A percentile compares a stretch with the other conserved stretches of the same genome.
Conservation (phyloP, 768 basidiomycete genomes). For the Tricholoma hemisulphureum region DNA sequence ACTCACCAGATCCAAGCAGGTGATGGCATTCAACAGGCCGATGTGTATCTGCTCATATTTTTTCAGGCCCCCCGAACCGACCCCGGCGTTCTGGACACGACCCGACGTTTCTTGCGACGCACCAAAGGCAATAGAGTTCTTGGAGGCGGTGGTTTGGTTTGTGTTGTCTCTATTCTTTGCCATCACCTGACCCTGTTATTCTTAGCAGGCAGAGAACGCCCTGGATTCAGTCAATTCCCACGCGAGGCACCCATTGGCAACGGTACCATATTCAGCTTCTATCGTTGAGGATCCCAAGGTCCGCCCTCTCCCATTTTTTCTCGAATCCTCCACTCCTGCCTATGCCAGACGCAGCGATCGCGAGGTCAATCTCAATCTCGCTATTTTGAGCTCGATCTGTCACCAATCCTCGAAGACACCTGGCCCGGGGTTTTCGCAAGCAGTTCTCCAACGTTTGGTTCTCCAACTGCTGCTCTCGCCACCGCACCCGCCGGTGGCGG, state of each 20-base stretch:
- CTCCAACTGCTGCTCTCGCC: background rate
- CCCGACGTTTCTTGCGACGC: constrained; percentile 4
- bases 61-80: background rate
- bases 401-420: constrained; percentile 38
- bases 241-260: background rate
- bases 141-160: background rate
- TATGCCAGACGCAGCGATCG: constrained; percentile 1
- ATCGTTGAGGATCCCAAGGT: background rate
- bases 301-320: background rate
- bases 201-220: background rate
- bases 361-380: constrained; percentile 13
- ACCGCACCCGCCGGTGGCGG: background rate
- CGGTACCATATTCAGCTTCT: background rate
- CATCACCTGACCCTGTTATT: no score
- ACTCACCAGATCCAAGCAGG: background rate
- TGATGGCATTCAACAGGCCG: background rate
- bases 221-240: background rate
- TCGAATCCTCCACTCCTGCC: background rate
- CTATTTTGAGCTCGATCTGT: constrained; percentile 33
- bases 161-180: background rate
- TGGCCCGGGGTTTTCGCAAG: constrained; percentile 20
- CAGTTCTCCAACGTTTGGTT: constrained; percentile 8
- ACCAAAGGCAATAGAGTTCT: background rate
- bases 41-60: background rate
- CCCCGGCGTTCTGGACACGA: background rate